These are phyloP conservation scores for Vaccinium myrtillus DNA, from an alignment of 148 eudicot genomes.

Conservation along the genomic window DNA sequence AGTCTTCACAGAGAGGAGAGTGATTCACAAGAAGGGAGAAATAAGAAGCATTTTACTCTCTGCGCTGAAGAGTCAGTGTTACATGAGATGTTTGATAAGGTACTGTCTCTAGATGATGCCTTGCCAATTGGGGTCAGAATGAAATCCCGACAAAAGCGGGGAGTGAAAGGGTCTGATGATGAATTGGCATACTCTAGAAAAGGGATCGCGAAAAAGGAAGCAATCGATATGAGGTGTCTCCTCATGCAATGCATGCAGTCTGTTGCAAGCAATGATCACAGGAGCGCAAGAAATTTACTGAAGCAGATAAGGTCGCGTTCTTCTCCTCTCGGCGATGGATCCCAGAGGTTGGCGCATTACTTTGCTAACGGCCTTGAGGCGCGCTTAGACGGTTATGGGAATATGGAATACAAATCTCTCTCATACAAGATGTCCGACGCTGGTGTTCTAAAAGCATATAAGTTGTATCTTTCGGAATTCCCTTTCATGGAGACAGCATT, in stretches of 20 bases:
- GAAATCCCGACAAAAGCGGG: not conserved
- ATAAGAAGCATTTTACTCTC: constrained; percentile 30
- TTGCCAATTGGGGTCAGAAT: not conserved
- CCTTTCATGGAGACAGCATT: constrained; percentile 51
- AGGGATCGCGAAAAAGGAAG: constrained; percentile 27
- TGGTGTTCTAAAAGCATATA: constrained; percentile 39
- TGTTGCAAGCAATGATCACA: constrained; percentile 35
- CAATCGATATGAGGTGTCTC: constrained; percentile 45
- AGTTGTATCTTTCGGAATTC: constrained; percentile 41
- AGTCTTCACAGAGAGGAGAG: constrained; percentile 20
- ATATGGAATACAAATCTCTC: not conserved
- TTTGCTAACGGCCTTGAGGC: constrained; percentile 62
- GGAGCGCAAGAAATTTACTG: constrained; percentile 34
- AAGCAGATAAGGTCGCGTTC: constrained; percentile 42
- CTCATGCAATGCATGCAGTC: constrained; percentile 46
- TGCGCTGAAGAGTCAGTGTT: constrained; percentile 37
- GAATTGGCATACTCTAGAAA: constrained; percentile 12
- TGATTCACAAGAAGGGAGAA: constrained; percentile 21
- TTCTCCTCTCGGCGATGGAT: constrained; percentile 46
- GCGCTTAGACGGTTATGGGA: constrained; percentile 41
- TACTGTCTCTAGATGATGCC: constrained; percentile 32
- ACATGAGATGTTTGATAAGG: constrained; percentile 43
- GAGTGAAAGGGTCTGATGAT: constrained; percentile 13
- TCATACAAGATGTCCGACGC: constrained; percentile 5
- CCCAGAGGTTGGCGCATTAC: constrained; percentile 56